phyloP scores from a whole-genome alignment of 495 filamentous ascomycete genomes.

The Pyrenula massariospora region DNA sequence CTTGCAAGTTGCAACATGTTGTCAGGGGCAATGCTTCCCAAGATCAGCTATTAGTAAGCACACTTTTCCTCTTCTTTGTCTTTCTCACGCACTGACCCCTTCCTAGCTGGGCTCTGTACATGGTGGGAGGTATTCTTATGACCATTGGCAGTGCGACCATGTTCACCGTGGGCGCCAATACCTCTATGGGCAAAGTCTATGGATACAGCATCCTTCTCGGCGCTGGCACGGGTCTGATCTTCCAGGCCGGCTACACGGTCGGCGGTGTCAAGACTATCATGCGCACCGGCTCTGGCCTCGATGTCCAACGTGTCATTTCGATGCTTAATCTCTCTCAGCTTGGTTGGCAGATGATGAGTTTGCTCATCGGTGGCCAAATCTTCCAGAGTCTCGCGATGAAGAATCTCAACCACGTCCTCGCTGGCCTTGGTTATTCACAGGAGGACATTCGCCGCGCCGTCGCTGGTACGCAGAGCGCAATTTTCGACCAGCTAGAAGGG shows the following conservation, averaged over 20 bases:
- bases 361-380: constrained; percentile 2
- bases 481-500: constrained; percentile 4
- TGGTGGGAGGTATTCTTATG: constrained; percentile 28
- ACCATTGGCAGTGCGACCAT: constrained; percentile 32
- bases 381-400: background rate
- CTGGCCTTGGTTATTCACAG: background rate
- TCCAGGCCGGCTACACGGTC: constrained; percentile 38
- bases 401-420: background rate
- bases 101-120: too few relatives aligned
- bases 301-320: constrained; percentile 2
- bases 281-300: background rate
- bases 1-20: too few relatives aligned
- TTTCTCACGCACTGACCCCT: too few relatives aligned
- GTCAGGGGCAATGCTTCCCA: too few relatives aligned
- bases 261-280: constrained; percentile 21
- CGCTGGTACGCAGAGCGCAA: constrained; percentile 2
- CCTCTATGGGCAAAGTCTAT: background rate
- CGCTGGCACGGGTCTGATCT: constrained; percentile 33
- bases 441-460: constrained; percentile 2
- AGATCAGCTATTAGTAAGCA: too few relatives aligned
- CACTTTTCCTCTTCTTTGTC: too few relatives aligned
- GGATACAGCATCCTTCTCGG: constrained; percentile 21
- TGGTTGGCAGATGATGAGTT: background rate
- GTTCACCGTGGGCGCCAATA: constrained; percentile 22
- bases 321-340: constrained; percentile 2